phyloP scores from a whole-genome alignment of 352 stramenopile species.

The Globisporangium takayamanum region DNA sequence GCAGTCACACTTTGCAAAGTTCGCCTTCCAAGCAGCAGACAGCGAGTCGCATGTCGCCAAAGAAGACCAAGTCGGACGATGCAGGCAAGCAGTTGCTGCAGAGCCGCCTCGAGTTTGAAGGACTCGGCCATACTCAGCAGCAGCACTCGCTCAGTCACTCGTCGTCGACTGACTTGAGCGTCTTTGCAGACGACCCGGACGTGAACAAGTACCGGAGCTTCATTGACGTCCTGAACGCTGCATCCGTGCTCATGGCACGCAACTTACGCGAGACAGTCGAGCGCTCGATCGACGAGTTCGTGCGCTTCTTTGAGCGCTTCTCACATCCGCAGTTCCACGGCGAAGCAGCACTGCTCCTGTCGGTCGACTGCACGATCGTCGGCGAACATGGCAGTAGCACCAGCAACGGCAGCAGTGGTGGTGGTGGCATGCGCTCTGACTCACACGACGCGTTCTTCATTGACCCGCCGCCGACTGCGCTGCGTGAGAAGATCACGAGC shows the following conservation, averaged over 20 bases:
- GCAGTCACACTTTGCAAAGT: neutral
- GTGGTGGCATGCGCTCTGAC: slow-evolving; percentile 5
- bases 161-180: neutral
- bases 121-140: slow-evolving; percentile 8
- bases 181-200: slow-evolving; percentile 32
- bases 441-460: slow-evolving; percentile 46
- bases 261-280: slow-evolving; percentile 86
- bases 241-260: slow-evolving; percentile 85
- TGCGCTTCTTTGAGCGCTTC: slow-evolving; percentile 74
- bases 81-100: slow-evolving; percentile 32
- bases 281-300: slow-evolving; percentile 64
- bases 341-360: slow-evolving; percentile 55
- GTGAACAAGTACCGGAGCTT: slow-evolving; percentile 42
- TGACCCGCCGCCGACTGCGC: slow-evolving; percentile 38
- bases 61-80: slow-evolving; percentile 14
- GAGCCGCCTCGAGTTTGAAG: slow-evolving; percentile 52
- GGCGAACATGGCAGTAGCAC: slow-evolving; percentile 7
- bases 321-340: slow-evolving; percentile 38
- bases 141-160: slow-evolving; percentile 2
- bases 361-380: slow-evolving; percentile 36
- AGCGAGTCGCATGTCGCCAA: slow-evolving; percentile 6
- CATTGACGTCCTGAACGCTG: slow-evolving; percentile 70
- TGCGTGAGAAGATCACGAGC: slow-evolving; percentile 59
- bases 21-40: slow-evolving; percentile 2
- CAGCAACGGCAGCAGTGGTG: neutral